phyloP scores from a whole-genome alignment of 345 rosid genomes.

The Brassica juncea region DNA sequence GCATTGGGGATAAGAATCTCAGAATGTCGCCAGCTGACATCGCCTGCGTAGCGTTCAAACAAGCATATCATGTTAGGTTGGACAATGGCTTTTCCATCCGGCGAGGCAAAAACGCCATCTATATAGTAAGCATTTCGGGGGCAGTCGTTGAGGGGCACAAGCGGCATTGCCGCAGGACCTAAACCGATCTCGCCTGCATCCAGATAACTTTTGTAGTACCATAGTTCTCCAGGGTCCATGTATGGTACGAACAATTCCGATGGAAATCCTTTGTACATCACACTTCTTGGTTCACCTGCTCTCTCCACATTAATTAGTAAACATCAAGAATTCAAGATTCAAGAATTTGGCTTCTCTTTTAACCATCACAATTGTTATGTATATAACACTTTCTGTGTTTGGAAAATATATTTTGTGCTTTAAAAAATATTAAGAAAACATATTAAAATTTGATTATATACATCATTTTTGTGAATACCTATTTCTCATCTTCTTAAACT shows the following conservation, averaged over 20 bases:
- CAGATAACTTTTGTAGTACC: neutral
- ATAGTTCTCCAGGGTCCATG: conserved; percentile 3
- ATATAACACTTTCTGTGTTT: neutral
- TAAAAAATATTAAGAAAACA: neutral
- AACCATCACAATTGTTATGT: neutral
- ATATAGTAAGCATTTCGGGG: conserved; percentile 8
- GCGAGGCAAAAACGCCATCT: neutral
- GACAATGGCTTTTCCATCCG: neutral
- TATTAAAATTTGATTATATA: neutral
- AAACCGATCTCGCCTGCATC: conserved; percentile 2
- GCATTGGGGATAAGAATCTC: conserved; percentile 4
- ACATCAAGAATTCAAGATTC: neutral
- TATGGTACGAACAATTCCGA: conserved; percentile 14
- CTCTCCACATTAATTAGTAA: neutral
- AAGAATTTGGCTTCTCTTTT: neutral
- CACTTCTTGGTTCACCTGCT: conserved; percentile 18
- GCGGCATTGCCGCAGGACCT: conserved; percentile 5
- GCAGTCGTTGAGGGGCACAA: conserved; percentile 10
- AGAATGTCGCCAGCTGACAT: conserved; percentile 15
- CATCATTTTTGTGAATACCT: neutral
- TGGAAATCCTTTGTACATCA: conserved; percentile 11
- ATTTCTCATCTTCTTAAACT: neutral
- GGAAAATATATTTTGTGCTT: too few species aligned
- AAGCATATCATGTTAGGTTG: conserved; percentile 18
- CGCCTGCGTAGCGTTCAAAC: conserved; percentile 11